These are phyloP conservation scores for Scorias spongiosa DNA, from an alignment of 2,329 filamentous ascomycete genomes.

Conservation along the genomic window DNA sequence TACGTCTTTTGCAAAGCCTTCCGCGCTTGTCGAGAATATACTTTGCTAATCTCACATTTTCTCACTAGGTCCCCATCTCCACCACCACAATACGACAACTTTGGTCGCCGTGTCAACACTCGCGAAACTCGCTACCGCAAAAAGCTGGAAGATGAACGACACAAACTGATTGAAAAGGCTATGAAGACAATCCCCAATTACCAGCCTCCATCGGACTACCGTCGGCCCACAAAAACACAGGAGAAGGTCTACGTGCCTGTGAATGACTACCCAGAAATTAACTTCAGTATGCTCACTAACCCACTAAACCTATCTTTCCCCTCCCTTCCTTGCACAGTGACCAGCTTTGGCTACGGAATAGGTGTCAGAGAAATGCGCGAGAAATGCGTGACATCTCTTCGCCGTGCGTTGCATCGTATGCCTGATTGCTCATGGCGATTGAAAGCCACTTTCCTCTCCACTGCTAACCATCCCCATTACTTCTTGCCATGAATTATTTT, in stretches of 20 bases:
- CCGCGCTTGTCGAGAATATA: background rate
- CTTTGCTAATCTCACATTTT: background rate
- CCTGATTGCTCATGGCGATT: conserved; percentile 18
- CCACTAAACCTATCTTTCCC: conserved; percentile 42
- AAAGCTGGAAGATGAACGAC: conserved; percentile 92
- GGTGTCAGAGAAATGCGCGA: background rate
- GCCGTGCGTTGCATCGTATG: conserved; percentile 22
- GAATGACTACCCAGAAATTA: conserved; percentile 99
- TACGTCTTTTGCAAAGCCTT: conserved; percentile 32
- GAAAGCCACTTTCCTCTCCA: conserved; percentile 18
- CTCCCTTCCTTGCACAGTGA: conserved; percentile 20
- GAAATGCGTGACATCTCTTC: conserved; percentile 20
- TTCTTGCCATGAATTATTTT: conserved; percentile 12
- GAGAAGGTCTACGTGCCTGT: conserved; percentile 99
- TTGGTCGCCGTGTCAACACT: conserved; percentile 97
- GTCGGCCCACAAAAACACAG: conserved; percentile 97
- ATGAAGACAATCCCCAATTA: conserved; percentile 99
- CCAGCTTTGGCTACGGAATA: conserved; percentile 18
- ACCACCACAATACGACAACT: conserved; percentile 95
- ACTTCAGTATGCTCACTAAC: conserved; percentile 99
- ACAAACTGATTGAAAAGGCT: conserved; percentile 96
- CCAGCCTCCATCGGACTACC: conserved; percentile 94
- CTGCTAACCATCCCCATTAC: conserved; percentile 9
- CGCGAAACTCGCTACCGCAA: conserved; percentile 97
- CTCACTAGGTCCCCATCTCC: conserved; percentile 73